Percentiles rank a stretch among this genome's conserved stretches.
These are phyloP conservation scores for Penicillium atrosanguineum DNA, from an alignment of 495 filamentous ascomycete species.

Conservation along the genomic window DNA sequence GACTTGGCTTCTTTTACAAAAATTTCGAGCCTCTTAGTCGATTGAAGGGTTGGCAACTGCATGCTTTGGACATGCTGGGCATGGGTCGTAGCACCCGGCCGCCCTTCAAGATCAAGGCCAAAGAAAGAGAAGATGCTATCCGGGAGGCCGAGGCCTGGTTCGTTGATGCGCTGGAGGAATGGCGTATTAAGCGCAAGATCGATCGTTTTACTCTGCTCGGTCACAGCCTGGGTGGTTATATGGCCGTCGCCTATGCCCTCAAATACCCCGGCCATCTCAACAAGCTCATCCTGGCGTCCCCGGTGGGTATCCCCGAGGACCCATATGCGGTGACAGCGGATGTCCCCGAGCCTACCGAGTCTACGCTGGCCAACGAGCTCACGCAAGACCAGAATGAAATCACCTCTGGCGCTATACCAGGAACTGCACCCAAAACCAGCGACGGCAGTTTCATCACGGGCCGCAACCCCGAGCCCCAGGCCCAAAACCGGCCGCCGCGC, in stretches of 20 bases:
- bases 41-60: constrained; percentile 79
- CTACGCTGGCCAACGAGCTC: constrained; percentile 69
- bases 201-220: constrained; percentile 91
- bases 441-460: constrained; percentile 62
- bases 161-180: constrained; percentile 93
- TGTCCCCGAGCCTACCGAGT: constrained; percentile 72
- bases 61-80: constrained; percentile 86
- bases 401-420: constrained; percentile 26
- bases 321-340: constrained; percentile 82
- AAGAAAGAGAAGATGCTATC: constrained; percentile 77
- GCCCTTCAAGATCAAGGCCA: constrained; percentile 76
- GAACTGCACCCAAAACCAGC: constrained; percentile 39
- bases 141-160: constrained; percentile 94
- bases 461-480: constrained; percentile 18
- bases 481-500: constrained; percentile 43
- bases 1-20: constrained; percentile 95
- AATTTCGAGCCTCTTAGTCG: constrained; percentile 88
- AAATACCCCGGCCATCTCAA: constrained; percentile 94
- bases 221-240: constrained; percentile 91
- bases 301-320: constrained; percentile 93
- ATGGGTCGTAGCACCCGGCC: constrained; percentile 91
- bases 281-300: constrained; percentile 91
- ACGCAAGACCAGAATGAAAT: constrained; percentile 67
- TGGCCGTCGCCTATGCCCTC: constrained; percentile 89
- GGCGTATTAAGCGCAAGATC: constrained; percentile 82